phyloP scores from a whole-genome alignment of 441 rosid genomes.

The Pelargonium cotyledonis region DNA sequence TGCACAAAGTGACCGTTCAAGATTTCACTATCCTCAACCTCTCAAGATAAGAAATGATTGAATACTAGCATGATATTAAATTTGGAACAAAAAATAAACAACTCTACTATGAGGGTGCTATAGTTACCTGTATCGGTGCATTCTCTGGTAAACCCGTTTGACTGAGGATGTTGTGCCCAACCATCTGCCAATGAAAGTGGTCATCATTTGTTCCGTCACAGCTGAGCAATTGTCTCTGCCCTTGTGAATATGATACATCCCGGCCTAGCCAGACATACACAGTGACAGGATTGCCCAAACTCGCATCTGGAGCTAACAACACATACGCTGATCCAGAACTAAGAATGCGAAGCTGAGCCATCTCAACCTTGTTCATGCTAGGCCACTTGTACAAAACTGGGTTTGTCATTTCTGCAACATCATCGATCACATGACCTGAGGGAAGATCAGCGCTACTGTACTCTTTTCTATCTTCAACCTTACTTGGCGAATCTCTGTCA shows the following conservation, averaged over 20 bases:
- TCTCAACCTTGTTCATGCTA: slow-evolving; percentile 26
- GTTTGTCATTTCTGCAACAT: slow-evolving; percentile 14
- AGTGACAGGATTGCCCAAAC: slow-evolving; percentile 12
- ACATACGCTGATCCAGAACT: slow-evolving; percentile 35
- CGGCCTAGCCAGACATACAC: slow-evolving; percentile 38
- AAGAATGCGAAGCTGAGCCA: slow-evolving; percentile 20
- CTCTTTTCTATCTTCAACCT: slow-evolving; percentile 22
- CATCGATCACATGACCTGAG: slow-evolving; percentile 2
- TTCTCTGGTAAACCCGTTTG: slow-evolving; percentile 25
- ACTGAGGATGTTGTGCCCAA: slow-evolving; percentile 27
- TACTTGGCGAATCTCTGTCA: slow-evolving; percentile 20
- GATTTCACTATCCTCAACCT: background rate
- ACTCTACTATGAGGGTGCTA: slow-evolving; percentile 7
- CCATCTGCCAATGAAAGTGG: slow-evolving; percentile 23
- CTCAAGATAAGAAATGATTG: too few relatives aligned
- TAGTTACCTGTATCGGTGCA: slow-evolving; percentile 30
- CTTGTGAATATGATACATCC: slow-evolving; percentile 12
- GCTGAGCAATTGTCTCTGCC: slow-evolving; percentile 19
- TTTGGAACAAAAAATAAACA: background rate
- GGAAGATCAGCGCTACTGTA: slow-evolving; percentile 11
- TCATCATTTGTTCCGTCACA: slow-evolving; percentile 10
- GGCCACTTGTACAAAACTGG: slow-evolving; percentile 38
- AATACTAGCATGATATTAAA: background rate
- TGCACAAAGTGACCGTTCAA: slow-evolving; percentile 20
- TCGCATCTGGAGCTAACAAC: slow-evolving; percentile 26